Evolutionary conservation across 345 rosid species (phyloP).

Genomic region (Litchi chinensis): DNA sequence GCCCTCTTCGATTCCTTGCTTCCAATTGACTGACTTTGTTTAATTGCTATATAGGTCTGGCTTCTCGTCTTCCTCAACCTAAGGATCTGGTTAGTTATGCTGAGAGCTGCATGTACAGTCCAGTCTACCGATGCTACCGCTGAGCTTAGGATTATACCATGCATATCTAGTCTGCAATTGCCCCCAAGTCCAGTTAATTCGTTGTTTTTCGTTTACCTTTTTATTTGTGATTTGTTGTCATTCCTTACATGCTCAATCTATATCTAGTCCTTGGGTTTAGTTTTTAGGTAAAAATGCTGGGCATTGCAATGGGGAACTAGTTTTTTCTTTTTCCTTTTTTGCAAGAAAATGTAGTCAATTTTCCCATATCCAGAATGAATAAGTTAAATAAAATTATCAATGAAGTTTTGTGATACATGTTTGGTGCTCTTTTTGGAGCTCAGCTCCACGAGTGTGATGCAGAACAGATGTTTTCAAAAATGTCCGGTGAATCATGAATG

Average conservation of each 20-base stretch:
- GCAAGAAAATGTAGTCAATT: slow-evolving; percentile 10
- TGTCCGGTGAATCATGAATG: neutral
- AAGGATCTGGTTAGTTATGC: slow-evolving; percentile 74
- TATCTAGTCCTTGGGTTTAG: neutral
- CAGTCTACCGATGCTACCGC: slow-evolving; percentile 77
- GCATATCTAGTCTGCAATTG: slow-evolving; percentile 5
- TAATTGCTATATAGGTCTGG: slow-evolving; percentile 56
- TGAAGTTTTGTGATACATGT: neutral
- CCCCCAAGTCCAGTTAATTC: neutral
- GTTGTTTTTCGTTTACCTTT: neutral
- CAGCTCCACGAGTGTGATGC: too few species aligned
- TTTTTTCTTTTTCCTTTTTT: neutral
- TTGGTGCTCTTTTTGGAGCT: neutral
- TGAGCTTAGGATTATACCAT: slow-evolving; percentile 28
- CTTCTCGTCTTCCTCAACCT: slow-evolving; percentile 89
- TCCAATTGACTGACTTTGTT: neutral
- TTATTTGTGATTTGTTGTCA: neutral
- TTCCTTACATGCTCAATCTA: neutral
- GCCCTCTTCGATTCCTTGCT: neutral
- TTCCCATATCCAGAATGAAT: neutral
- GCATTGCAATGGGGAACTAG: neutral
- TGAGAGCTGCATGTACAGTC: slow-evolving; percentile 98
- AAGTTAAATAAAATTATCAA: neutral
- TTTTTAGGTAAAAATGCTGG: neutral
- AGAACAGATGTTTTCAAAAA: too few species aligned